phyloP scores from a whole-genome alignment of 495 filamentous ascomycete genomes.

The Elaphomyces granulatus region DNA sequence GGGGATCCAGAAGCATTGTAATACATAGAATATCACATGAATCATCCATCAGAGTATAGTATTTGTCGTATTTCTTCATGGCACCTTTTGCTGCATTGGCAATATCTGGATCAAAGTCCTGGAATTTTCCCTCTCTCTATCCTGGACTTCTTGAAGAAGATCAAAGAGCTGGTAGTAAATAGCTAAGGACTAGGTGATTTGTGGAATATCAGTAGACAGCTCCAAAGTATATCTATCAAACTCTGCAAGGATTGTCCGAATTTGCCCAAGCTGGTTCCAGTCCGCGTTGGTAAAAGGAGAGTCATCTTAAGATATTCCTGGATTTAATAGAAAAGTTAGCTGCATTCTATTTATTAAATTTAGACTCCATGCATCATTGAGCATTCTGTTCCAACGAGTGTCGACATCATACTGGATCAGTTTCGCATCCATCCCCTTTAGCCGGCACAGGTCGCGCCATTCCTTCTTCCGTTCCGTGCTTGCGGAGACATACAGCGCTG shows the following conservation, averaged over 20 bases:
- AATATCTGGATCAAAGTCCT: constrained; percentile 5
- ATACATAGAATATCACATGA: constrained; percentile 4
- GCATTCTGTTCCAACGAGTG: constrained; percentile 6
- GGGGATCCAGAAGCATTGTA: constrained; percentile 5
- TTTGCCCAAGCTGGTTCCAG: constrained; percentile 1
- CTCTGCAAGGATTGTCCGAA: constrained; percentile 1
- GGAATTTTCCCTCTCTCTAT: constrained; percentile 3
- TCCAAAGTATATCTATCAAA: constrained; percentile 4
- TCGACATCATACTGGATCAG: constrained; percentile 6
- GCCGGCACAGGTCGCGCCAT: too few species aligned
- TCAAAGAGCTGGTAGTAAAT: constrained; percentile 7
- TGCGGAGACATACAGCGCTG: too few species aligned
- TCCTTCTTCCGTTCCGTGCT: too few species aligned
- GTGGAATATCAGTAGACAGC: constrained; percentile 3
- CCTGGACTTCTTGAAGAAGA: constrained; percentile 2
- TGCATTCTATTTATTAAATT: too few species aligned
- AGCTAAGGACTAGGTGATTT: constrained; percentile 6
- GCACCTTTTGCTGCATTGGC: constrained; percentile 3
- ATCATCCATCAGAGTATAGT: constrained; percentile 7
- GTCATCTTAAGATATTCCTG: background rate
- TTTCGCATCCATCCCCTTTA: too few species aligned
- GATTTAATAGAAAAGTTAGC: too few species aligned
- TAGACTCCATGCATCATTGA: constrained; percentile 2
- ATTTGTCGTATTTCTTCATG: constrained; percentile 9
- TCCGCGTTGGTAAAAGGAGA: constrained; percentile 1